Evolutionary conservation across 2,329 filamentous ascomycete genomes (phyloP), one percentile per base, ranked within the genome.

Genomic region (Amesomyces nigricolor): DNA sequence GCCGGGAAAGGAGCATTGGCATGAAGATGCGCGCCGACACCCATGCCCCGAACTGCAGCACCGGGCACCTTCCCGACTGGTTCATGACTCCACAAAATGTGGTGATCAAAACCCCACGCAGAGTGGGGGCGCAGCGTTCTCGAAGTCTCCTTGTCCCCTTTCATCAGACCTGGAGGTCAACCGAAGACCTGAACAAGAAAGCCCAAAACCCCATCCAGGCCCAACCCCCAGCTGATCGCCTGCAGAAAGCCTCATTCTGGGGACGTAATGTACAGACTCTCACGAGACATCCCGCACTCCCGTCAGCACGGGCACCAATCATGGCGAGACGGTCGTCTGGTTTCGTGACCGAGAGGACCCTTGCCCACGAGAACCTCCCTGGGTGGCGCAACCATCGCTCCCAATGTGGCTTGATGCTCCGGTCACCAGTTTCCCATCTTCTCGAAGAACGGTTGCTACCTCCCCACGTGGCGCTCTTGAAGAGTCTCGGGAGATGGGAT

Each of bases 21-120:
- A 43, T 14, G 26, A 35, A 11, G 16, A 47, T 53, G 51, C 38
- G 38, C 47, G 51, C 42, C 46, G 45, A 45, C 26, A 26, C 22
- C 4, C 22, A 32, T 35, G 44, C 37, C 42, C 17, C 6, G 22
- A 6, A 26, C 22, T 37, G 44, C 51, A 44, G 44, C 22, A 11
- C 32, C 9, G 32, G 32, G 32, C 11, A 35, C 38, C 38, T 40
- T 29, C 35, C 30, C 46, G 32, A 22, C 32, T 29, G 39, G 51
- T 38, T 37, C 51, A 53, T 47, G 44, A 43, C 47, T 38, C 51
- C 49, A 40, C 46, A 35, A 16, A 29, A 29, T 47, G n/a, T 9
- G 19, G 37, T 47, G 44, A 48, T 53, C 44, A 14, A 53, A 53
- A 47, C 44, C 51, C 51, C 51, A 53, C 45, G 51, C 6, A n/a